Conservation (phyloP, 768 basidiomycete genomes). For the Mycena latifolia region DNA sequence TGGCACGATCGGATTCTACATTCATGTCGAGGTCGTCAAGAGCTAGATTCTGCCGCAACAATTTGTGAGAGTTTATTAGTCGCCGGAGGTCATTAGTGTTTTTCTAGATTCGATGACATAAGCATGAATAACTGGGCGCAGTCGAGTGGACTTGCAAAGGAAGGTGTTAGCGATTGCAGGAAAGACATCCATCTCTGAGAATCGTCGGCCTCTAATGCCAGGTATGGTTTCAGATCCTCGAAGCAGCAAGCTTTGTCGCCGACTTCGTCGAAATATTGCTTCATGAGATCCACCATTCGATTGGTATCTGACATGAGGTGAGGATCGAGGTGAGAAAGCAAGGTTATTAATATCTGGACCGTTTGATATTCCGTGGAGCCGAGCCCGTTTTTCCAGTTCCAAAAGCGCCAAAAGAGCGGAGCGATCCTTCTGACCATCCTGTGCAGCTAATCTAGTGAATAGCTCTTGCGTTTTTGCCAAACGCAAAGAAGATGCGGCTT, state of each 20-base stretch:
- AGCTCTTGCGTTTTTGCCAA: constrained; percentile 61
- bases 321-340: background rate
- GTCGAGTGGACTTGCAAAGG: constrained; percentile 56
- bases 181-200: constrained; percentile 65
- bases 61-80: constrained; percentile 80
- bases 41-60: constrained; percentile 72
- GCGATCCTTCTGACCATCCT: constrained; percentile 80
- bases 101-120: constrained; percentile 49
- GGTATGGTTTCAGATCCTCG: constrained; percentile 84
- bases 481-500: constrained; percentile 51
- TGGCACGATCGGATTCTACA: constrained; percentile 65
- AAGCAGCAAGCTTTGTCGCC: constrained; percentile 89
- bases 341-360: constrained; percentile 45
- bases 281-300: constrained; percentile 62
- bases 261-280: constrained; percentile 77
- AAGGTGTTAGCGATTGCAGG: constrained; percentile 59
- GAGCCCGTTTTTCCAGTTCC: constrained; percentile 77
- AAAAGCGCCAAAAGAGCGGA: constrained; percentile 80
- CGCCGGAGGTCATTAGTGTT: constrained; percentile 69
- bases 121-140: constrained; percentile 5
- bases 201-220: constrained; percentile 61
- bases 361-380: constrained; percentile 59
- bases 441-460: constrained; percentile 67
- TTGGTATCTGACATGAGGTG: constrained; percentile 53
- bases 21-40: constrained; percentile 65